phyloP scores from a whole-genome alignment of 2,329 filamentous ascomycete genomes.

The Daldinia sp. region DNA sequence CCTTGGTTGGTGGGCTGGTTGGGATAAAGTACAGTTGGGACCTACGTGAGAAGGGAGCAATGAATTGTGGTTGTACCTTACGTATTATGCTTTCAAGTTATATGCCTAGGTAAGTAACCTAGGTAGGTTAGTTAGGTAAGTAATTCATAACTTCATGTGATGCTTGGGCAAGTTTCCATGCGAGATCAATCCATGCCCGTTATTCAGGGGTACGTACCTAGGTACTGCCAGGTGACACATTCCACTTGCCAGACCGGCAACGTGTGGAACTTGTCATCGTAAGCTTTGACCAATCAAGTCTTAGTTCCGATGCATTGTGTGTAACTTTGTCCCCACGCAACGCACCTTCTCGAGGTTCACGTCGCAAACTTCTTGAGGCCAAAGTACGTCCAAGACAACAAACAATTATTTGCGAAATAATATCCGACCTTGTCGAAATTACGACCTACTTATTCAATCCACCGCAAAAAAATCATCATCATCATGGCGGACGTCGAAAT shows the following conservation, averaged over 20 bases:
- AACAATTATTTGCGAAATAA: neutral
- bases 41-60: neutral
- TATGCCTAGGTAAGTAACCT: neutral
- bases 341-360: neutral
- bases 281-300: neutral
- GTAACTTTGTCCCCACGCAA: neutral
- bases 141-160: too few species aligned
- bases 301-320: neutral
- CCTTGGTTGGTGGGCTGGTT: neutral
- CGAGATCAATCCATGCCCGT: too few species aligned
- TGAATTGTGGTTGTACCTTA: neutral
- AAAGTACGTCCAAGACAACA: neutral
- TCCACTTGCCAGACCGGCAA: neutral
- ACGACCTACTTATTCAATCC: slow-evolving; percentile 8
- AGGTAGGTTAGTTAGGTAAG: too few species aligned
- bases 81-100: neutral
- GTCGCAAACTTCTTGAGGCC: neutral
- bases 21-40: neutral
- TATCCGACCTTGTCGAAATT: neutral
- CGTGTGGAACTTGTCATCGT: neutral
- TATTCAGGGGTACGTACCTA: neutral
- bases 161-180: too few species aligned
- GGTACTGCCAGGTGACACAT: neutral
- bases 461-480: neutral
- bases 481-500: slow-evolving; percentile 66